Base-by-base conservation (phyloP, 2,329 filamentous ascomycete species). In the Xylaria sp. region DNA sequence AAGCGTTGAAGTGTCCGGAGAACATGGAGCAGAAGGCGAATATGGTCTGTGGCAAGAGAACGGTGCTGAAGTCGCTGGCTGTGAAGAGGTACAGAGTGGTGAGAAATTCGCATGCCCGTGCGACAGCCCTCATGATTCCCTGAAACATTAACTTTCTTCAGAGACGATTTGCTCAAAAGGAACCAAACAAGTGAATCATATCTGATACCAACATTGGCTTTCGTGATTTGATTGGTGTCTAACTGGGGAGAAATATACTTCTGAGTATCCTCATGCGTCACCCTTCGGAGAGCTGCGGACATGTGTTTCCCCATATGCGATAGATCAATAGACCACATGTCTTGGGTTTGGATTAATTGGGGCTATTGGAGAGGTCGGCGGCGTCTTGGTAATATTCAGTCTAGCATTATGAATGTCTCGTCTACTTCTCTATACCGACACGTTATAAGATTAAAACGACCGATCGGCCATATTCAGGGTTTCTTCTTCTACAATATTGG, bases 51-150 rank as follows among this genome's bases (percentile, higher is more conserved):
- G 60, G 60, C 2, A 57, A 5, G 7, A 62, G 60, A 21, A 62
- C 60, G 5, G 53, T 11, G 19, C 47, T 53, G 47, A 62, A 62
- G 45, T 62, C 60, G 23, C 46, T 57, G 21, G 46, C 45, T 4
- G 60, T 62, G 31, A 62, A 57, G 17, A 57, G 47, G 31, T 62
- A 62, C n/a, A 62, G 31, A 12, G 60, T 62, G 21, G 42, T 25
- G 4, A 61, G n/a, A 37, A n/a, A 60, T 12, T 45, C 28, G 40
- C 19, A 51, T 54, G 54, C 43, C 50, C 47, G 33, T 21, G 14
- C 19, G 8, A 31, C 9, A 38, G 23, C 25, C 17, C 15, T 28
- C 42, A 38, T 35, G n/a, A 51, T n/a, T 38, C 57, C 50, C 47
- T 47, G 11, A 2, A 49, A 37, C 19, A 21, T 60, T 53, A 60